Evolutionary conservation across 192 early-diverging fungal species (phyloP), one percentile per base, ranked within the genome.

Genomic region (Coemansia sp.): DNA sequence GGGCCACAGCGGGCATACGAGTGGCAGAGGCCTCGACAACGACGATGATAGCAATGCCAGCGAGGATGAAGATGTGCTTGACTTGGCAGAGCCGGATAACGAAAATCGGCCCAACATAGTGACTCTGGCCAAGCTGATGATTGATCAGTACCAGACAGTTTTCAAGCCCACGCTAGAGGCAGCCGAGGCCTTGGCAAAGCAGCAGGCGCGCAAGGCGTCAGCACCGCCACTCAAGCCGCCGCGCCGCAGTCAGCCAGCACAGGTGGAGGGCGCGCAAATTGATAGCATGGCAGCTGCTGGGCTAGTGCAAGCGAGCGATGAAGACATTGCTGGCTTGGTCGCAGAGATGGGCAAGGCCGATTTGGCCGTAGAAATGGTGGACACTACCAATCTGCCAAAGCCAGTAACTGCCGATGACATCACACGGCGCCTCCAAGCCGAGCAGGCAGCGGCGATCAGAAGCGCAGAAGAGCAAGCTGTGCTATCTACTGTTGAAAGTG

Each of bases 141-240:
- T 82, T 34, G 79, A 82, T 53, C 74, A 76, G 61, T 82, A 82
- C 69, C 70, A 82, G 68, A 39, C 40, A 3, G 70, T 82, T 5
- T 82, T 82, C 51, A 73, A 76, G 53, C 74, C 73, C 1, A 82
- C 74, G 28, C 71, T 82, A 18, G 79, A 82, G 64, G 79, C 70
- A 0, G 79, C 70, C 35, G 79, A 82, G 59, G 65, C 70, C 3
- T 58, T 69, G 60, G 62, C 79, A 28, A 76, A 43, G 51, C 63
- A 66, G 43, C 77, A 75, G 43, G 66, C 39, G 0, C 45, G 55
- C 28, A 51, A 53, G 28, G 11, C 10, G 8, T 35, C 14, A 38
- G 34, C 31, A 9, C 66, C 79, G 10, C 68, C 53, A 3, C 69
- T 56, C 43, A 81, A 81, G 64, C 79, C 79, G 8, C 73, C 79